phyloP scores from a whole-genome alignment of 768 basidiomycete genomes.

The Grammothele lineata region DNA sequence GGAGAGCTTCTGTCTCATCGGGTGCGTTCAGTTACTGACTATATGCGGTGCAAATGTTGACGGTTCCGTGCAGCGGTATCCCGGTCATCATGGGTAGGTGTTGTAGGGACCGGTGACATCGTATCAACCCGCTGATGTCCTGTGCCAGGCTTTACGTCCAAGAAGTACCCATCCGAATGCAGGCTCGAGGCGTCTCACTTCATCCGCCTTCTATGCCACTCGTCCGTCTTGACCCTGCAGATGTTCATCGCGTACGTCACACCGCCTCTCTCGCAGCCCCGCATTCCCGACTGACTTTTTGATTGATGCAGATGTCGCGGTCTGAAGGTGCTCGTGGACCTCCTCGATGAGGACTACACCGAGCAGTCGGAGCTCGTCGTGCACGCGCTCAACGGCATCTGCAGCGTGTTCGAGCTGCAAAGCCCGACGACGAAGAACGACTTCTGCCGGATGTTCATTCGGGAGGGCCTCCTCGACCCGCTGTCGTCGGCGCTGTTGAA shows the following conservation, averaged over 20 bases:
- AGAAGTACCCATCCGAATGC: conserved; percentile 90
- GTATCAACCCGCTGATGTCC: not conserved
- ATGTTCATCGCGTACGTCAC: conserved; percentile 94
- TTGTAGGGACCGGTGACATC: no score
- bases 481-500: conserved; percentile 85
- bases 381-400: conserved; percentile 91
- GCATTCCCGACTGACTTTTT: not conserved
- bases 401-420: conserved; percentile 93
- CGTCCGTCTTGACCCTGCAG: conserved; percentile 89
- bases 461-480: conserved; percentile 92
- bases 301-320: conserved; percentile 73
- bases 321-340: conserved; percentile 88
- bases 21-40: conserved; percentile 37
- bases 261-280: not conserved
- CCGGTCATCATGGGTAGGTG: conserved; percentile 87
- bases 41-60: not conserved
- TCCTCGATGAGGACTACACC: conserved; percentile 93
- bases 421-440: conserved; percentile 97
- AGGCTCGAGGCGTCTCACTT: conserved; percentile 95
- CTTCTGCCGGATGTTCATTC: conserved; percentile 97
- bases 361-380: conserved; percentile 89
- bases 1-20: conserved; percentile 94
- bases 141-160: conserved; percentile 84
- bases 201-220: conserved; percentile 86
- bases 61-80: conserved; percentile 59